These are phyloP conservation scores for Phytophthora tentaculata DNA, from an alignment of 352 stramenopile species.

Conservation along the genomic window DNA sequence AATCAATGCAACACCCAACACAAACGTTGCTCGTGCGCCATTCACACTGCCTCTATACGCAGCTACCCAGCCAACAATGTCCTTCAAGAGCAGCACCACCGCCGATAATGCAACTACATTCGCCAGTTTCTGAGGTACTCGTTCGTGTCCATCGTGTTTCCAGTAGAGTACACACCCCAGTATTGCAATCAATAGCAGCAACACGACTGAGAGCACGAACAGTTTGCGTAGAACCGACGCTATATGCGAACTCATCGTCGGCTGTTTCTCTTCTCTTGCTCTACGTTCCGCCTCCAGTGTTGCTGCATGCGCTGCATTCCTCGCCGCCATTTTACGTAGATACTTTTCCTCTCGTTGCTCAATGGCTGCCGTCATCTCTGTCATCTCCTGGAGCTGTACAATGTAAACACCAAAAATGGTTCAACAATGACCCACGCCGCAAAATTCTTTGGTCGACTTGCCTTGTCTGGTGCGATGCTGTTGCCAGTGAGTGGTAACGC, in stretches of 20 bases:
- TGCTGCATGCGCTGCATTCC: slow-evolving; percentile 23
- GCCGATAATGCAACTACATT: background rate
- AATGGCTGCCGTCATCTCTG: slow-evolving; percentile 49
- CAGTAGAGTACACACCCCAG: slow-evolving; percentile 19
- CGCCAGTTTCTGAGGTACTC: slow-evolving; percentile 12
- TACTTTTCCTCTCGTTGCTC: slow-evolving; percentile 63
- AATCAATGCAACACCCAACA: slow-evolving; percentile 17
- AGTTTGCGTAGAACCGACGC: slow-evolving; percentile 39
- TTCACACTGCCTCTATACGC: slow-evolving; percentile 24
- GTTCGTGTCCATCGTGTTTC: background rate
- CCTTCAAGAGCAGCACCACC: slow-evolving; percentile 16
- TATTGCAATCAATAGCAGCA: slow-evolving; percentile 24
- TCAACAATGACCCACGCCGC: slow-evolving; percentile 10
- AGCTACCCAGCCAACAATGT: slow-evolving; percentile 31
- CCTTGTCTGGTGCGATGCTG: slow-evolving; percentile 52
- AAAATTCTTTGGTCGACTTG: slow-evolving; percentile 1
- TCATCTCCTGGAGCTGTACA: slow-evolving; percentile 53
- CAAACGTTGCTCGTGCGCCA: slow-evolving; percentile 23
- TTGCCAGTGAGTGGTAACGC: slow-evolving; percentile 43
- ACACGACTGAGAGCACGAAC: slow-evolving; percentile 22
- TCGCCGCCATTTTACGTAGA: slow-evolving; percentile 45
- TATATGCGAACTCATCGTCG: slow-evolving; percentile 31
- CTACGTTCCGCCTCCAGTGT: slow-evolving; percentile 19
- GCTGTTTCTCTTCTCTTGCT: slow-evolving; percentile 15
- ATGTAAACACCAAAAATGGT: background rate